Base-by-base conservation (phyloP, 2,329 filamentous ascomycete genomes). In the Knoxdaviesia capensis region DNA sequence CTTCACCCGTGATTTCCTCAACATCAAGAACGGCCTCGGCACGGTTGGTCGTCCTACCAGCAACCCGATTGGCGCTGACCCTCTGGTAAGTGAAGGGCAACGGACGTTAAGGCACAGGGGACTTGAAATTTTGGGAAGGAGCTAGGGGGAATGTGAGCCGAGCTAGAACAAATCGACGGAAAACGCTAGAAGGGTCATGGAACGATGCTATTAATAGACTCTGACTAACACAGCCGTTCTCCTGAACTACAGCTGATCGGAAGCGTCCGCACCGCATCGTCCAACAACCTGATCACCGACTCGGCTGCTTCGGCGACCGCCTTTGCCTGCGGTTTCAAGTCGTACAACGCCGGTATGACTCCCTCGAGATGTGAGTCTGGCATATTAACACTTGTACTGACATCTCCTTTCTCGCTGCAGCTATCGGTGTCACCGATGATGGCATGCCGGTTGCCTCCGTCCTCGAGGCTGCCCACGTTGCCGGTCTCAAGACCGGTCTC, bases 1-100 rank as follows among this genome's bases (percentile, higher is more conserved):
- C 38, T 50, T 56, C 45, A 53, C 53, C 6, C 48, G 52, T 5
- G 47, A 51, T 40, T 51, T 42, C 38, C 44, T 47, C 34, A 49
- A 44, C 40, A 43, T 52, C 31, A 45, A 36, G 33, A 43, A 48
- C 7, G 47, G 47, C 7, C 30, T 46, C 32, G 47, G 47, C 36
- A 44, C 46, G 7, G 46, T 45, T 28, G 46, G 36, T 10, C 43
- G 44, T 4, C 50, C 50, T 32, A 46, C 46, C 39, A 43, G 48
- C 7, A 45, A 44, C 6, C 38, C 43, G 38, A 40, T 52, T 41
- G 49, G 49, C 28, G 49, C 47, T 20, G 50, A 52, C 34, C 43
- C 45, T 31, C 48, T 50, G 44, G 49, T 52, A 43, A 38, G 20
- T 20, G 20, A 20, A 20, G 20, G 20, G 20, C 20, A 20, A 20